These are phyloP conservation scores for Geotrichum armillariae DNA, from an alignment of 1,139 yeast species.

Conservation along the genomic window DNA sequence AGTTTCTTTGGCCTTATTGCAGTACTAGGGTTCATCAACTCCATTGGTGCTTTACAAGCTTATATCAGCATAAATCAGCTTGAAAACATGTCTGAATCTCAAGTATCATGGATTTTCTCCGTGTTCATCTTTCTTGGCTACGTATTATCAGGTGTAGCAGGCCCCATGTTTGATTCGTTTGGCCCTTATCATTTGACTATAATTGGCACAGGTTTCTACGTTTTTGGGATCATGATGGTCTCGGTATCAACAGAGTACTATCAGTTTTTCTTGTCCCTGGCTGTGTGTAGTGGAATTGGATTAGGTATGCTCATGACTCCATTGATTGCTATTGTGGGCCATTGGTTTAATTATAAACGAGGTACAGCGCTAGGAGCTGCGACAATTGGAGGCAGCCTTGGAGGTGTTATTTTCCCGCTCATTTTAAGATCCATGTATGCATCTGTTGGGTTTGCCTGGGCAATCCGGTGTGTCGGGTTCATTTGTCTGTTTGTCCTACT, in stretches of 20 bases:
- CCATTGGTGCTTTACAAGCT: conserved; percentile 70
- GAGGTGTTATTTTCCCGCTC: conserved; percentile 63
- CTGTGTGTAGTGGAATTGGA: conserved; percentile 57
- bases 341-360: conserved; percentile 59
- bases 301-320: conserved; percentile 60
- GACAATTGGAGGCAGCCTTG: conserved; percentile 68
- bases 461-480: conserved; percentile 56
- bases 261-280: conserved; percentile 61
- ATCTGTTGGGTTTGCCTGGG: conserved; percentile 57
- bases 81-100: conserved; percentile 45
- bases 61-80: conserved; percentile 60
- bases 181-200: conserved; percentile 55
- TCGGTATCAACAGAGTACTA: conserved; percentile 53
- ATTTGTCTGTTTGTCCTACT: conserved; percentile 47
- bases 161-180: conserved; percentile 59
- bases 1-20: conserved; percentile 63
- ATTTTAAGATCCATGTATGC: conserved; percentile 55
- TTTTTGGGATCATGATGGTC: conserved; percentile 55
- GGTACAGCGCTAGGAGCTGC: conserved; percentile 64
- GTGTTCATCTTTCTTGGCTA: conserved; percentile 56
- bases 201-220: conserved; percentile 48
- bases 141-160: conserved; percentile 58
- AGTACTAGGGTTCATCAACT: conserved; percentile 64
- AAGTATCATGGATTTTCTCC: conserved; percentile 69
- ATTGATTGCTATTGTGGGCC: conserved; percentile 58